Evolutionary conservation across 257 asterid genomes (phyloP).

Genomic region (Ilex aquifolium): DNA sequence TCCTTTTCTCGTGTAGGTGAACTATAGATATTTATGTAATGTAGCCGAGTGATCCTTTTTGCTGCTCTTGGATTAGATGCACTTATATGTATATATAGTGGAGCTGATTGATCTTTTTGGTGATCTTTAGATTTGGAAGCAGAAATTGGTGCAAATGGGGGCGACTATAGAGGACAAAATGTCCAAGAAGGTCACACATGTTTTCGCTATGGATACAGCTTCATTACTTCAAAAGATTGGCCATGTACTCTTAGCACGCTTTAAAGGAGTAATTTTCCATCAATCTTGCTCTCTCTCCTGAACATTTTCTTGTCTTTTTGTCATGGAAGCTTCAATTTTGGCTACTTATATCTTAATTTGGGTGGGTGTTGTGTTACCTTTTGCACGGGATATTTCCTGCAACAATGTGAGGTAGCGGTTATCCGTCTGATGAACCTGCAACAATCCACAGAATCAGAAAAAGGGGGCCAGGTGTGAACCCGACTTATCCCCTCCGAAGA

Average conservation of each 20-base stretch:
- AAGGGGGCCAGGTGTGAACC: no score
- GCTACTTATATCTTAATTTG: no score
- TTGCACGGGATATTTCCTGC: no score
- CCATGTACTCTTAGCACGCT: constrained; percentile 38
- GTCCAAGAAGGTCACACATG: constrained; percentile 54
- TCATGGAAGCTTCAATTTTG: no score
- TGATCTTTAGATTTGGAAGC: constrained; percentile 75
- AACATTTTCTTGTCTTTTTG: neutral
- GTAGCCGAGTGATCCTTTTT: no score
- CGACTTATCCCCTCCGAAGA: no score
- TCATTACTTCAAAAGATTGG: constrained; percentile 40
- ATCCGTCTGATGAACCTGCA: no score
- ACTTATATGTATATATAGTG: neutral
- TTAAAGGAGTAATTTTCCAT: constrained; percentile 47
- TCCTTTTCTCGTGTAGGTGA: neutral
- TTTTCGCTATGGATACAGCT: constrained; percentile 53
- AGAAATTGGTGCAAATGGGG: constrained; percentile 79
- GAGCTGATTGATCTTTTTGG: neutral
- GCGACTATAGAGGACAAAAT: constrained; percentile 45
- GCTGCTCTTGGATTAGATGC: neutral
- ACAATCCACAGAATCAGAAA: no score
- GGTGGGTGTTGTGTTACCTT: no score
- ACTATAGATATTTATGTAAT: neutral
- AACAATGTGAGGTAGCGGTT: no score
- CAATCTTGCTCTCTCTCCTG: neutral